Evolutionary conservation across 768 basidiomycete genomes (phyloP).

Genomic region (Mycena vitilis): DNA sequence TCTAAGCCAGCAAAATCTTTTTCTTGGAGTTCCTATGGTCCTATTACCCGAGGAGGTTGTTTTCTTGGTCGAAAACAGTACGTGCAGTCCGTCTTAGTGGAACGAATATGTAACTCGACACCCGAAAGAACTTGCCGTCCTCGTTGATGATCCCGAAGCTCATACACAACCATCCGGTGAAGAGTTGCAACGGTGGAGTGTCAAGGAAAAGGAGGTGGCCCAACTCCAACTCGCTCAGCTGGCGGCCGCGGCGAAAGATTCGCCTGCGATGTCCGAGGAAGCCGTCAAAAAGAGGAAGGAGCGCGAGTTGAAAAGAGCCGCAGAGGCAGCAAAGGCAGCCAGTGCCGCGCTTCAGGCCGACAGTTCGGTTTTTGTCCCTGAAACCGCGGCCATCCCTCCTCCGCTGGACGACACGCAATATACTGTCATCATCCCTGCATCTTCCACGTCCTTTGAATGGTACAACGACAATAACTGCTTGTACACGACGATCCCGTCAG

Average conservation of each 20-base stretch:
- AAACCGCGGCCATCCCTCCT: constrained; percentile 17
- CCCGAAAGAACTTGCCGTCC: constrained; percentile 74
- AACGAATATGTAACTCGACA: constrained; percentile 21
- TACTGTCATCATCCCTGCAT: constrained; percentile 74
- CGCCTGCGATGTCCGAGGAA: constrained; percentile 65
- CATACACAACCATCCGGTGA: constrained; percentile 60
- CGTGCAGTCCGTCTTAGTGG: background rate
- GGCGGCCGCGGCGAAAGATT: constrained; percentile 61
- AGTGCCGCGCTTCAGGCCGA: constrained; percentile 22
- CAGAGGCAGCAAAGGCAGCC: constrained; percentile 35
- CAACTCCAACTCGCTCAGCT: constrained; percentile 58
- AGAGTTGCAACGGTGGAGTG: constrained; percentile 66
- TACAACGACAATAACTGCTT: constrained; percentile 60
- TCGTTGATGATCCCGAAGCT: constrained; percentile 78
- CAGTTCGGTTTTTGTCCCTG: constrained; percentile 23
- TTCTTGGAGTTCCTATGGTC: constrained; percentile 91
- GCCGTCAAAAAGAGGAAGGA: constrained; percentile 80
- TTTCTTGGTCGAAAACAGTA: constrained; percentile 86
- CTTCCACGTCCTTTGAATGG: constrained; percentile 76
- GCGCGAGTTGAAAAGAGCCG: constrained; percentile 60
- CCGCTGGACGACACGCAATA: constrained; percentile 43
- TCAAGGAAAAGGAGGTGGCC: constrained; percentile 57
- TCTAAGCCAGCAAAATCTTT: constrained; percentile 95
- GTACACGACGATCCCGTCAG: constrained; percentile 68
- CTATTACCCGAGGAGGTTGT: constrained; percentile 94